These are phyloP conservation scores for Komagataella phaffii DNA, from an alignment of 805 yeast species.

Conservation along the genomic window DNA sequence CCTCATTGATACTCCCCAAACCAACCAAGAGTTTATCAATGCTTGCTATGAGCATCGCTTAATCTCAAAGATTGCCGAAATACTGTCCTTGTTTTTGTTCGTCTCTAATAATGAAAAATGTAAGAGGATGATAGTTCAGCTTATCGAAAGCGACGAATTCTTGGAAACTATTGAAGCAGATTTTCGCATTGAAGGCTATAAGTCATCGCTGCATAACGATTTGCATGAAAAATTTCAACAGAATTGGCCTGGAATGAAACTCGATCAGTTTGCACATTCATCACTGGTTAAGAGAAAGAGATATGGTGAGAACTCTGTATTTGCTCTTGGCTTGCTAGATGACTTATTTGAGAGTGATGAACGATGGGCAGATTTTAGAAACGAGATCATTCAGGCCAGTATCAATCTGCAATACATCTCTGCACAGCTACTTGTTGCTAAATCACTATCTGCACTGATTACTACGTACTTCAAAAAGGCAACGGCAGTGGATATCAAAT, in stretches of 20 bases:
- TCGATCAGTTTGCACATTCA: constrained; percentile 40
- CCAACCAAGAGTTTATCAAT: constrained; percentile 14
- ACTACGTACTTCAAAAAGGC: constrained; percentile 45
- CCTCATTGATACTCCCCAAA: constrained; percentile 3
- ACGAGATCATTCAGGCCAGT: constrained; percentile 42
- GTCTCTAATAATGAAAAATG: constrained; percentile 33
- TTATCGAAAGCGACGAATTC: constrained; percentile 25
- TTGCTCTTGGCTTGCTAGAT: constrained; percentile 53
- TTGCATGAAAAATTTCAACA: constrained; percentile 30
- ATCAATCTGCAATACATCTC: constrained; percentile 48
- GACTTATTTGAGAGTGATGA: constrained; percentile 30
- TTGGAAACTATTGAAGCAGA: constrained; percentile 14
- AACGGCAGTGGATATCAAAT: constrained; percentile 27
- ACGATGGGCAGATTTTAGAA: constrained; percentile 33
- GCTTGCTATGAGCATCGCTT: constrained; percentile 42
- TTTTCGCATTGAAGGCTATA: constrained; percentile 18
- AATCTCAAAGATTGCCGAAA: constrained; percentile 58
- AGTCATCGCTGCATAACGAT: constrained; percentile 12
- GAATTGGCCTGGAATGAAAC: constrained; percentile 28
- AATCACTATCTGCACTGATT: constrained; percentile 66
- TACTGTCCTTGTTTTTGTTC: constrained; percentile 59
- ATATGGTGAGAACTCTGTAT: constrained; percentile 40
- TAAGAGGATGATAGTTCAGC: constrained; percentile 23
- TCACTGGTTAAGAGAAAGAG: constrained; percentile 28
- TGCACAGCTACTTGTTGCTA: constrained; percentile 57